Conservation (phyloP, 1,284 basidiomycete species). For the Hymenochaete sp. region DNA sequence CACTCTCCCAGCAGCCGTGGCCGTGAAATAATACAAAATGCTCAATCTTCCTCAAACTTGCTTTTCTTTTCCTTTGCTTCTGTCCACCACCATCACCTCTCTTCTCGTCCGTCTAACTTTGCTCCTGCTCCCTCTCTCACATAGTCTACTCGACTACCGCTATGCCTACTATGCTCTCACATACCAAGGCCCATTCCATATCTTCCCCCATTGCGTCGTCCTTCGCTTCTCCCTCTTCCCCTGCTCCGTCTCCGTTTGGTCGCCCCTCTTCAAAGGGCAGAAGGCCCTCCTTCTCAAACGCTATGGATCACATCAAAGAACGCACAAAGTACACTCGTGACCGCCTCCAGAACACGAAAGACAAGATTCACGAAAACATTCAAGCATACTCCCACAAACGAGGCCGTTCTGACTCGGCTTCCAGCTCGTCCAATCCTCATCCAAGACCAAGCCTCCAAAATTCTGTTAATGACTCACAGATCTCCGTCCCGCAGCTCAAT, state of each 20-base stretch:
- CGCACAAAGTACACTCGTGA: constrained; percentile 5
- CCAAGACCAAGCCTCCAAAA: too few species aligned
- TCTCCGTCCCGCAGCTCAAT: constrained; percentile 53
- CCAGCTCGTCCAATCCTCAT: too few species aligned
- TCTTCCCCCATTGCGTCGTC: constrained; percentile 12
- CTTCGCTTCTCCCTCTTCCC: constrained; percentile 3
- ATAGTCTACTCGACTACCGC: background rate
- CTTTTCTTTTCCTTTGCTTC: constrained; percentile 1
- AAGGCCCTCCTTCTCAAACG: constrained; percentile 13
- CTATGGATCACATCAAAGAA: constrained; percentile 14
- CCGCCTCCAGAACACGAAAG: constrained; percentile 21
- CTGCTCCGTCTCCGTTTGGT: background rate
- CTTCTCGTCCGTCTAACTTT: background rate
- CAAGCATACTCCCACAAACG: constrained; percentile 9
- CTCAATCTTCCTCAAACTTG: background rate
- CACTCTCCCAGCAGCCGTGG: background rate
- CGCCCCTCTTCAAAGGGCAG: constrained; percentile 4
- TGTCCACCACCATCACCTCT: constrained; percentile 7
- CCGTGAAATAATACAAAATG: background rate
- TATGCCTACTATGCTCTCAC: constrained; percentile 3
- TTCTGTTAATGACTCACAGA: too few species aligned
- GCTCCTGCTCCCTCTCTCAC: background rate
- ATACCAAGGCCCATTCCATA: constrained; percentile 11
- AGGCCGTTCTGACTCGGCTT: too few species aligned
- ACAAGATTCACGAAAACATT: constrained; percentile 25